Evolutionary conservation across 768 basidiomycete genomes (phyloP), one percentile per base, ranked within the genome.

Genomic region (Infundibulicybe gibba): DNA sequence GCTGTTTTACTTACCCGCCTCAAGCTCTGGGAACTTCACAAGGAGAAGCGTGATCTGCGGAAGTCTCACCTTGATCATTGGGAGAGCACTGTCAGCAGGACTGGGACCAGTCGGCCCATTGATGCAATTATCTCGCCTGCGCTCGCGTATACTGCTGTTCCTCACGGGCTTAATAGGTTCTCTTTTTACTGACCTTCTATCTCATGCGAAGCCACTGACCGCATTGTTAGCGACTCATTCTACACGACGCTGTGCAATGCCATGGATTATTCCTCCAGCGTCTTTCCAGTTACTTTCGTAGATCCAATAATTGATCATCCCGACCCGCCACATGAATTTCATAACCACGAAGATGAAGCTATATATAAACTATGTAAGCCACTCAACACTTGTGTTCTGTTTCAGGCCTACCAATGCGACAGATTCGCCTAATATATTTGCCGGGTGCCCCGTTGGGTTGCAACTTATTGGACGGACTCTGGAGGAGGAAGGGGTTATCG

Each of bases 401-500:
- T 25, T 25, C 25, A 4, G 3, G 25, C 25, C n/a, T n/a, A 8
- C 25, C 25, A 25, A 25, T 25, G n/a, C n/a, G n/a, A 32, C 43
- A 85, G 86, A 86, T 56, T 64, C 81, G 35, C 81, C 84, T 0
- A 69, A 77, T 31, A 57, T 72, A 11, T 50, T 85, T 67, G 59
- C 62, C 44, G 61, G 76, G 63, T 61, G 79, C 69, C 86, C 87
- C 5, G 71, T 88, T 2, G 72, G 74, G 10, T 57, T 90, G 21
- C 87, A 90, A 60, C 60, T 88, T 6, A 74, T 87, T 21, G 85
- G 85, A 2, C 69, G 78, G 38, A 78, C 79, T 2, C 66, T 81
- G 44, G 87, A 89, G 54, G 87, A 88, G 51, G 87, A 89, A 60
- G 85, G 80, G 0, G 79, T 87, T 0, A 72, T 88, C 45, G 68